Evolutionary conservation across 495 filamentous ascomycete species (phyloP).

Genomic region (Rostrohypoxylon terebratum): DNA sequence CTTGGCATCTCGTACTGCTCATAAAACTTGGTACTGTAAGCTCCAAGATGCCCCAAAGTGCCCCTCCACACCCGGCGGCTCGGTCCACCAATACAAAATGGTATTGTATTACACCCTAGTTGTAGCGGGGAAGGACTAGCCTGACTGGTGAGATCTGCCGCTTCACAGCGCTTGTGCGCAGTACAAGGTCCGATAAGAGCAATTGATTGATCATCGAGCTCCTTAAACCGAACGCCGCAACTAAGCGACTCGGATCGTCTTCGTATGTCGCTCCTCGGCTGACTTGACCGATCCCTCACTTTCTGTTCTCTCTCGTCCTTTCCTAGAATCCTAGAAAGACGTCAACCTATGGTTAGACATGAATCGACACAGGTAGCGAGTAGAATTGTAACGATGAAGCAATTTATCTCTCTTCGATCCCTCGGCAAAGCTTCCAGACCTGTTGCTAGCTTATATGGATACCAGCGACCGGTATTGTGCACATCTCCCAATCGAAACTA

Average conservation of each 20-base stretch:
- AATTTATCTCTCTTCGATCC: conserved; percentile 32
- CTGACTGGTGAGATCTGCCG: neutral
- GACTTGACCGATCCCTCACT: conserved; percentile 19
- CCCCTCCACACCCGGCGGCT: conserved; percentile 14
- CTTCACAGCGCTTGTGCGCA: neutral
- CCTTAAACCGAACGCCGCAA: conserved; percentile 44
- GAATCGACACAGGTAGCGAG: conserved; percentile 30
- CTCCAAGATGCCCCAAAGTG: neutral
- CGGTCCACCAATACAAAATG: conserved; percentile 17
- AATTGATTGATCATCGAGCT: neutral
- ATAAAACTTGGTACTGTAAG: conserved; percentile 5
- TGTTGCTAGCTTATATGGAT: conserved; percentile 12
- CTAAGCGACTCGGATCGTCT: conserved; percentile 44
- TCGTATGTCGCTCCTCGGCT: conserved; percentile 38
- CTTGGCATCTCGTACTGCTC: conserved; percentile 14
- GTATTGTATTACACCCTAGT: conserved; percentile 7
- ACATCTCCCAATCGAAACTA: conserved; percentile 44
- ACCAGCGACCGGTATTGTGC: conserved; percentile 4
- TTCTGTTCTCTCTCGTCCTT: conserved; percentile 16
- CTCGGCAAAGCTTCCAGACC: conserved; percentile 35
- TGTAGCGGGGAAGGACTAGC: conserved; percentile 5
- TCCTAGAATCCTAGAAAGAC: neutral
- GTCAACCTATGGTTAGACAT: conserved; percentile 23
- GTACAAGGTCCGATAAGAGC: neutral
- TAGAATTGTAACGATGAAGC: conserved; percentile 32